These are phyloP conservation scores for Ramalina peruviana DNA, from an alignment of 495 filamentous ascomycete genomes.

Conservation along the genomic window DNA sequence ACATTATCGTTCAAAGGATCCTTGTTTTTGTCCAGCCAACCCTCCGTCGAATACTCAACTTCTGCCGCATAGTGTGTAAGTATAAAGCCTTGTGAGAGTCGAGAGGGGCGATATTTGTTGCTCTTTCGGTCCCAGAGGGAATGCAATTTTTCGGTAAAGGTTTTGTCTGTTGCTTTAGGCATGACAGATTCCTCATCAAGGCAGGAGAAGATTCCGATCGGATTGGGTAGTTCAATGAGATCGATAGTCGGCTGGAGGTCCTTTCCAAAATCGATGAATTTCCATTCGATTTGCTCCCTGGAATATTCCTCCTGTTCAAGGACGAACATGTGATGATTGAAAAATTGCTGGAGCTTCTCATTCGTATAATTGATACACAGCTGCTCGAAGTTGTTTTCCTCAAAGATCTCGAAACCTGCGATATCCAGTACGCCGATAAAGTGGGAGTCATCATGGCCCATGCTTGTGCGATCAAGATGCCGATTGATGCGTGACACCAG, in stretches of 20 bases:
- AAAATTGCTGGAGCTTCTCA: slow-evolving; percentile 98
- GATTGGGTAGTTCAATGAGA: slow-evolving; percentile 87
- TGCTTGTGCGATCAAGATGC: slow-evolving; percentile 68
- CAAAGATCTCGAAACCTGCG: slow-evolving; percentile 97
- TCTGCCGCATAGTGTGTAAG: slow-evolving; percentile 98
- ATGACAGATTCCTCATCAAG: slow-evolving; percentile 97
- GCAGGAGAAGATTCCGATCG: slow-evolving; percentile 97
- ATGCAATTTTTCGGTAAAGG: slow-evolving; percentile 95
- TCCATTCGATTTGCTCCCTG: slow-evolving; percentile 96
- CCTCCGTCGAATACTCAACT: slow-evolving; percentile 89
- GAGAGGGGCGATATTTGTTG: slow-evolving; percentile 77
- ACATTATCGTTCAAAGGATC: slow-evolving; percentile 96
- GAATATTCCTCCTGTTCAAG: slow-evolving; percentile 98
- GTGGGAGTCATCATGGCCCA: slow-evolving; percentile 69
- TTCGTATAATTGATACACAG: slow-evolving; percentile 99
- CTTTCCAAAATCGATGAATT: slow-evolving; percentile 97
- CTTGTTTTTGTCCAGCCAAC: slow-evolving; percentile 99
- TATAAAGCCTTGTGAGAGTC: slow-evolving; percentile 83
- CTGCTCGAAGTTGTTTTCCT: slow-evolving; percentile 97
- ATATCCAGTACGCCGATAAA: slow-evolving; percentile 99
- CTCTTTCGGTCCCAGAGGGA: slow-evolving; percentile 93
- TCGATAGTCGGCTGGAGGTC: slow-evolving; percentile 98
- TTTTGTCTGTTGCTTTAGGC: slow-evolving; percentile 95
- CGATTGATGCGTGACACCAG: slow-evolving; percentile 84
- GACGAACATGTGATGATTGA: slow-evolving; percentile 99